Evolutionary conservation across 331 rosid genomes (phyloP), one percentile per base, ranked within the genome.

Genomic region (Stylosanthes scabra): DNA sequence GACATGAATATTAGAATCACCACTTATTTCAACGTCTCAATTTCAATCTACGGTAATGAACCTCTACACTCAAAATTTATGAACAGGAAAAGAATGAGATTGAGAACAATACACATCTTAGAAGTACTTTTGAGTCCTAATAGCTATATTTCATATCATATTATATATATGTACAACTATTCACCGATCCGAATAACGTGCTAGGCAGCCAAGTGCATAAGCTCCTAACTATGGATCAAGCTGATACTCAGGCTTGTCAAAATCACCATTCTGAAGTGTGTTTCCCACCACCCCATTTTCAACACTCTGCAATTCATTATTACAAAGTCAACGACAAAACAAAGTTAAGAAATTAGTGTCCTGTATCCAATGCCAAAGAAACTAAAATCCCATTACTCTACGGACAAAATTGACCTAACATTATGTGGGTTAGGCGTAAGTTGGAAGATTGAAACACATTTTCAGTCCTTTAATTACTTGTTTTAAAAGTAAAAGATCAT

Each of bases 81-180:
- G 70, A 84, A 88, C 96, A 91, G 72, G 74, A 80, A 89, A 93
- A 84, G 96, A 94, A 94, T 94, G 86, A 87, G 62, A 94, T 31
- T 94, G 85, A 87, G 62, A 84, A 76, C 87, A 82, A 76, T 77
- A 84, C 84, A 84, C 80, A 81, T 40, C 63, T 54, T 51, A 71
- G 58, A n/a, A 61, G 50, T 27, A 9, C 15, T 51, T 66, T 61
- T 37, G 29, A 71, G 59, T 59, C 59, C 49, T 80, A 31, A 65
- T 69, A 52, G 11, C 84, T 75, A 80, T 37, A 75, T 70, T 75
- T 70, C 66, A 46, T 87, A 83, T 31, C 66, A 46, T 87, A 85
- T 51, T 85, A 85, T 51, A 10, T 11, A 46, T 12, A 84, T 82
- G 86, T 91, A 66, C 93, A 89, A 78, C 88, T 59, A 84, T 63